Base-by-base conservation (phyloP, 2,329 filamentous ascomycete species). In the Fusarium pilosicola region DNA sequence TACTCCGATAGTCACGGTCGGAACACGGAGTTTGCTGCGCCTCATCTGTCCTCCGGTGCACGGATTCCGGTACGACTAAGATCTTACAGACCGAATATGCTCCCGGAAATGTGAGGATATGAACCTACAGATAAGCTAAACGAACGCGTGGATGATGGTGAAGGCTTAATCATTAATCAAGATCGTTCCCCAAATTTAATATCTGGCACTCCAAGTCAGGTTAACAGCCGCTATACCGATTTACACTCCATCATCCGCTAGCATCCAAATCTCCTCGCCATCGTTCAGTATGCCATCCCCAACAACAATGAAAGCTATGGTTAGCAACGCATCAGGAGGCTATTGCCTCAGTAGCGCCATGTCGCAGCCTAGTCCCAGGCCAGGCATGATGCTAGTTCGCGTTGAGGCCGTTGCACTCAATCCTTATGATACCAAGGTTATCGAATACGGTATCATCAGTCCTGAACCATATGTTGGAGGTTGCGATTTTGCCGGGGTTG, bases 41-140 rank as follows among this genome's bases (percentile, higher is more conserved):
- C 49, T 52, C 13, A 36, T 22, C n/a, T 36, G 22, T 11, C 30
- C n/a, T 52, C 32, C 49, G 49, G 32, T 26, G 17, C 49, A 24
- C 49, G n/a, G 32, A 36, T 34, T 52, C 32, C 49, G 49, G n/a
- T 52, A 38, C 6, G 4, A 26, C 32, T 5, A 3, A 20, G 6
- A 7, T 22, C 32, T 26, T 5, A 26, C 49, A 26, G 3, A 15
- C 32, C 9, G 18, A 22, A 38, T 26, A 1, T 26, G 11, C 4
- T 14, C 6, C 2, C 17, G 18, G 4, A 7, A 5, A 11, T 24
- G 5, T 15, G 4, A 22, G 2, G 4, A 5, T 15, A 14, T 15
- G 32, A 17, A 26, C 49, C 32, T 7, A 36, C 12, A 22, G n/a
- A 24, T 26, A 52, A 38, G 22, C 17, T 20, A 5, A 11, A 15